Evolutionary conservation across 148 eudicot genomes (phyloP).

Genomic region (Hydrangea macrophylla): DNA sequence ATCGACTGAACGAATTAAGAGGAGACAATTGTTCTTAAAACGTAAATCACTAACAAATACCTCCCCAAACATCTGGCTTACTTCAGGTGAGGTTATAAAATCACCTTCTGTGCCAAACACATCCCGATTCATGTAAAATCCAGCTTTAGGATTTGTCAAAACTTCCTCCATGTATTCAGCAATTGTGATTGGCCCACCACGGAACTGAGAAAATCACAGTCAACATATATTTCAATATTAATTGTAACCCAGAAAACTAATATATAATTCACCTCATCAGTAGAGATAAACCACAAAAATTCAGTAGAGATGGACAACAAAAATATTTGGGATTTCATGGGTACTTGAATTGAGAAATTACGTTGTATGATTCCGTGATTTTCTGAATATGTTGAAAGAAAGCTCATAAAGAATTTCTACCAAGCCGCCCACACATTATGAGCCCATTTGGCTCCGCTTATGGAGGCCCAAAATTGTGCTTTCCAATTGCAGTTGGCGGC

Average conservation of each 20-base stretch:
- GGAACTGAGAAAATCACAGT: constrained; percentile 46
- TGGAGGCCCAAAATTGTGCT: too few species aligned
- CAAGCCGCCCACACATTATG: too few species aligned
- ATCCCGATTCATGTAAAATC: constrained; percentile 94
- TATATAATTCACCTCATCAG: not conserved
- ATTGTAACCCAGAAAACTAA: too few species aligned
- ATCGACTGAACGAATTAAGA: not conserved
- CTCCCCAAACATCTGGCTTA: constrained; percentile 99
- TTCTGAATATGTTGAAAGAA: not conserved
- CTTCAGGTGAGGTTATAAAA: constrained; percentile 97
- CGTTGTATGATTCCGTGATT: not conserved
- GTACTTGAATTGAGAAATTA: not conserved
- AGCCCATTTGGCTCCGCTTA: too few species aligned
- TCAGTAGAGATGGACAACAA: not conserved
- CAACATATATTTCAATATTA: not conserved
- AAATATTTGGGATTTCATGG: not conserved
- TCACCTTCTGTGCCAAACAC: constrained; percentile 97
- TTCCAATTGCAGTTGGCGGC: too few species aligned
- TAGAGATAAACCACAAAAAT: not conserved
- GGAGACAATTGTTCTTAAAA: not conserved
- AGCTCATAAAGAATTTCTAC: too few species aligned
- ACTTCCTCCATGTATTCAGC: constrained; percentile 99
- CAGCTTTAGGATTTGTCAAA: constrained; percentile 86
- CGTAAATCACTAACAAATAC: constrained; percentile 29
- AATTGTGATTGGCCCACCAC: constrained; percentile 93